Conservation (phyloP, 108 stramenopile species). For the Hondaea fermentalgiana region DNA sequence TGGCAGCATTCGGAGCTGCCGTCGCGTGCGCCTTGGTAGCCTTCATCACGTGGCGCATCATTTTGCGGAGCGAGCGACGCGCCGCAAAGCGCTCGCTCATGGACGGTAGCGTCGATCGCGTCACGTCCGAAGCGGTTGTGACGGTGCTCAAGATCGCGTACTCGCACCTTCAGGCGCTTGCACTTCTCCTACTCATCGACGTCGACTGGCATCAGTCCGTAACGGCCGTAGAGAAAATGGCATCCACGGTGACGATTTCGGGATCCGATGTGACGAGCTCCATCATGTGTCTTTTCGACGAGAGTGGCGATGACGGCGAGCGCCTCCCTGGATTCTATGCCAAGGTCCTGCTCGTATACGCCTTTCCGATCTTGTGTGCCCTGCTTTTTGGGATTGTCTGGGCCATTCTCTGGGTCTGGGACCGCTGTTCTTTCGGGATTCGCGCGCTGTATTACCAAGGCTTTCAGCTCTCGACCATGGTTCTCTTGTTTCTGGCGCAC, state of each 20-base stretch:
- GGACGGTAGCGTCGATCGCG: background rate
- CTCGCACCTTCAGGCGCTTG: background rate
- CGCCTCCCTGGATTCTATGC: background rate
- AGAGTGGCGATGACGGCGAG: background rate
- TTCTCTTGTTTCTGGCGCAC: background rate
- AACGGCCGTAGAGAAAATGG: background rate
- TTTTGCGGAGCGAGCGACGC: background rate
- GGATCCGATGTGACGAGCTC: background rate
- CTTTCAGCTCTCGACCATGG: background rate
- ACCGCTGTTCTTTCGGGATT: background rate
- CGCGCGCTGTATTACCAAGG: background rate
- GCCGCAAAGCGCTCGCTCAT: background rate
- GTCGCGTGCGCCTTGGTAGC: background rate
- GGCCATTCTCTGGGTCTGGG: background rate
- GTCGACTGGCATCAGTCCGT: slow-evolving; percentile 14
- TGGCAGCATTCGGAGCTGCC: background rate
- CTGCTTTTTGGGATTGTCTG: background rate
- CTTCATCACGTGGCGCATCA: slow-evolving; percentile 1
- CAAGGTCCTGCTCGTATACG: background rate
- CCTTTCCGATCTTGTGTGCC: background rate
- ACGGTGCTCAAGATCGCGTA: slow-evolving; percentile 13
- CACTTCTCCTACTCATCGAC: background rate
- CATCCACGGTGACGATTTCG: background rate
- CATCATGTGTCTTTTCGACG: background rate
- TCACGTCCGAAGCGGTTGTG: background rate